phyloP scores from a whole-genome alignment of 441 rosid genomes.

The Pelargonium cotyledonis region DNA sequence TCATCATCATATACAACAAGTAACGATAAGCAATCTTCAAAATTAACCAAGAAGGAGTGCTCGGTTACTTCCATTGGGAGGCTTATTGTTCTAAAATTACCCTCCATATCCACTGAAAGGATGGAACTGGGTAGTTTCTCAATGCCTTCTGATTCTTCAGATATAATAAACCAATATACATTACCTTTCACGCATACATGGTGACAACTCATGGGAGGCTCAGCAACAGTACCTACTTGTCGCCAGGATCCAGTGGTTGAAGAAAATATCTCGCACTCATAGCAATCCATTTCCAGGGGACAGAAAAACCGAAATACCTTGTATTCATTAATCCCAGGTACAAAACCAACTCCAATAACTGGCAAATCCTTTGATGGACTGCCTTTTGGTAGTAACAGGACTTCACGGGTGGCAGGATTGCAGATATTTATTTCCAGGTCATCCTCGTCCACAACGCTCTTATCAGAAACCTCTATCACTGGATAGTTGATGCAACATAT shows the following conservation, averaged over 20 bases:
- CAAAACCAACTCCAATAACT: conserved; percentile 26
- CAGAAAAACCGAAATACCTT: conserved; percentile 26
- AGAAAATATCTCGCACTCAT: neutral
- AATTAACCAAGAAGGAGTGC: conserved; percentile 5
- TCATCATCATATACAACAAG: conserved; percentile 16
- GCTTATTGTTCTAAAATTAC: neutral
- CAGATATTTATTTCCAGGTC: conserved; percentile 29
- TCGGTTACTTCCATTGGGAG: conserved; percentile 4
- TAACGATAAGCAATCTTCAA: conserved; percentile 15
- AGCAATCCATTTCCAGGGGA: neutral
- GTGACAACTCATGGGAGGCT: conserved; percentile 11
- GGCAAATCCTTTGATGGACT: conserved; percentile 19
- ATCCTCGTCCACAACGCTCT: neutral
- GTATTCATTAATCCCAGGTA: conserved; percentile 20
- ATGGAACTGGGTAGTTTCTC: conserved; percentile 15
- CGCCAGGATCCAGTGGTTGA: conserved; percentile 4
- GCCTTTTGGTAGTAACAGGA: conserved; percentile 29
- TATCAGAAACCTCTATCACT: no score
- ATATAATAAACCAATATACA: conserved; percentile 17
- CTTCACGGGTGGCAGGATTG: conserved; percentile 26
- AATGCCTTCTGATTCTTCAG: conserved; percentile 13
- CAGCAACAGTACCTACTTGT: conserved; percentile 3
- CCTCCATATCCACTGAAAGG: conserved; percentile 7
- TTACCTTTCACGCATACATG: conserved; percentile 16
- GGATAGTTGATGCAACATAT: conserved; percentile 7